Evolutionary conservation across 306 rosid species (phyloP).

Genomic region (Urtica urens): DNA sequence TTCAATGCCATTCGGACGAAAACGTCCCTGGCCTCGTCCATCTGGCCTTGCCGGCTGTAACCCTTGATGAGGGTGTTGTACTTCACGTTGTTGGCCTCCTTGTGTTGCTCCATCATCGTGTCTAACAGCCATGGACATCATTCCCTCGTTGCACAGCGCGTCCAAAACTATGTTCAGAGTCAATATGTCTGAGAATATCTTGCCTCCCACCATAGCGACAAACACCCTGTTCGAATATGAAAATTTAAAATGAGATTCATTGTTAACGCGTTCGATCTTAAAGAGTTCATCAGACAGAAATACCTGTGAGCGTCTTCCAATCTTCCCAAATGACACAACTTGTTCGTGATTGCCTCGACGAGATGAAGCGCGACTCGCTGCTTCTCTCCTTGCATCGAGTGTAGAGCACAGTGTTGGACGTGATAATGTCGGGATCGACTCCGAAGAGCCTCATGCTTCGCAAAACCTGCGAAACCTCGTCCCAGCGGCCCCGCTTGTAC

Average conservation of each 20-base stretch:
- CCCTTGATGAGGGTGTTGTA: slow-evolving; percentile 16
- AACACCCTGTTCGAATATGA: too few species aligned
- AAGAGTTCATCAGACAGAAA: neutral
- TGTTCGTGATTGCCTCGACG: neutral
- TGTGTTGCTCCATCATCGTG: neutral
- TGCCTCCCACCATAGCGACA: too few species aligned
- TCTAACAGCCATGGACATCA: slow-evolving; percentile 1
- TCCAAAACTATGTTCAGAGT: neutral
- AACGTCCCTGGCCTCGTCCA: slow-evolving; percentile 22
- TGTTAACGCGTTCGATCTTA: too few species aligned
- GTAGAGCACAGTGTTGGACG: neutral
- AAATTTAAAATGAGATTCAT: too few species aligned
- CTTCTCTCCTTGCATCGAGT: slow-evolving; percentile 7
- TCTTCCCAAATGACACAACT: neutral
- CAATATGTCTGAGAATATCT: neutral
- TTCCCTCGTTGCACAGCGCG: neutral
- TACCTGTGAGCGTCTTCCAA: neutral
- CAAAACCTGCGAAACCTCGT: neutral
- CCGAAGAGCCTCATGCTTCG: neutral
- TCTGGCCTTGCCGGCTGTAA: slow-evolving; percentile 24
- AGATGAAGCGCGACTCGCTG: neutral
- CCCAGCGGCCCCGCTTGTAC: neutral
- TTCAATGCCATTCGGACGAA: slow-evolving; percentile 22
- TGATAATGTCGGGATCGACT: neutral
- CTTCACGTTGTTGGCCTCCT: neutral